phyloP scores from a whole-genome alignment of 164 flowering plant species.

The Magnolia changhungtana region DNA sequence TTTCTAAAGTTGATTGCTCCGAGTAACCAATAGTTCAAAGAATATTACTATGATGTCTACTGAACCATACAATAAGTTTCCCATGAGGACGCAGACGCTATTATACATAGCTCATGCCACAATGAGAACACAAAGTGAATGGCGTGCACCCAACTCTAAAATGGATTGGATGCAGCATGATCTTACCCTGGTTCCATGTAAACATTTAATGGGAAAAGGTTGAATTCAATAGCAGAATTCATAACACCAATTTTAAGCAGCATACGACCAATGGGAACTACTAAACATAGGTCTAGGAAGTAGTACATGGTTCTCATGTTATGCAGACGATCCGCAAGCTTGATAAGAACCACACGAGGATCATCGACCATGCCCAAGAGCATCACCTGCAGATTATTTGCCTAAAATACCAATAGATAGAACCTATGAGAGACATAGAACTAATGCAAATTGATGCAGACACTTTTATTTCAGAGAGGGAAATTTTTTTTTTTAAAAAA shows the following conservation, averaged over 20 bases:
- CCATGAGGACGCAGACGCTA: neutral
- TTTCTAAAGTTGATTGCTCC: too few species aligned
- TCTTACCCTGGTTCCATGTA: neutral
- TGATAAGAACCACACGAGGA: conserved; percentile 92
- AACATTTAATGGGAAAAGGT: neutral
- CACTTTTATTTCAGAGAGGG: neutral
- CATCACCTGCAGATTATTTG: conserved; percentile 81
- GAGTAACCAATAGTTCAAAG: neutral
- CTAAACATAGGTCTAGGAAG: conserved; percentile 13
- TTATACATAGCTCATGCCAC: neutral
- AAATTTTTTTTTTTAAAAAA: neutral
- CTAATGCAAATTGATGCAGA: neutral
- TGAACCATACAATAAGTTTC: neutral
- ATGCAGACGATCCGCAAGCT: conserved; percentile 98
- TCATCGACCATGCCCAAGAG: conserved; percentile 98
- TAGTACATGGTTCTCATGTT: conserved; percentile 96
- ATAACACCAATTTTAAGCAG: neutral
- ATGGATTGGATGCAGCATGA: neutral
- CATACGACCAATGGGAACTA: neutral
- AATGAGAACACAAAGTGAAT: neutral
- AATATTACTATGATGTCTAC: neutral
- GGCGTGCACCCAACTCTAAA: neutral
- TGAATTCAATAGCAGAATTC: neutral
- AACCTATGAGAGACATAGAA: neutral
- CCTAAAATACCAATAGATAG: conserved; percentile 37